Evolutionary conservation across 1,284 basidiomycete genomes (phyloP), one percentile per base, ranked within the genome.

Genomic region (Ceratobasidium sp.): DNA sequence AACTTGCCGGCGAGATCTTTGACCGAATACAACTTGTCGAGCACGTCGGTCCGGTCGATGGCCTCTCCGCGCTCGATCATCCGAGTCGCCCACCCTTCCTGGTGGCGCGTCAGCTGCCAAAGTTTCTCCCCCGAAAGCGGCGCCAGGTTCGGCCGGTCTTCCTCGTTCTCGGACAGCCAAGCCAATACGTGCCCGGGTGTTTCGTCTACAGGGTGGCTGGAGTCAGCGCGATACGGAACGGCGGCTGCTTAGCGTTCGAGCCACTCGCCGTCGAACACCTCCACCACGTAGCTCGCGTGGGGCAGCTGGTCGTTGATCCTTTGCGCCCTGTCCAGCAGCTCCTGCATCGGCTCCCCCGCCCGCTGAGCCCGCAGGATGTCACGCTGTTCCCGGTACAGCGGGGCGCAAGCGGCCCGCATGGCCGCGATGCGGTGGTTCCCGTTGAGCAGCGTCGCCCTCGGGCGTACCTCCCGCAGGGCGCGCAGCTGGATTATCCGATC

Each of bases 111-210:
- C 2, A 69, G 67, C 12, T n/a, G 35, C 46, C 67, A 69, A 3
- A 69, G 10, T 16, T 35, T 54, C 20, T 69, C 50, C 4, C 67
- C 67, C 18, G 46, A 46, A 1, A 18, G 10, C 1, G 46, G 67
- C 16, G n/a, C 12, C 14, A 46, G 30, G 33, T 69, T 48, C 16
- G 48, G 67, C 0, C 48, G 23, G 20, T 48, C 67, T n/a, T 30
- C 27, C 27, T 69, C 67, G 35, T 69, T 69, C 27, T 69, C 38
- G 2, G 67, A 12, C 4, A 69, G 50, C 67, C 67, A 69, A 3
- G 65, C 27, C n/a, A 52, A 3, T 4, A 68, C 66, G 27, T 68
- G 48, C 16, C 3, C 6, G 23, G 66, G 66, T 1, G 66, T 48
- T 7, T 66, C n/a, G 41, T 66, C 64, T 66, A 38, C 23, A 48